Evolutionary conservation across 2,329 filamentous ascomycete species (phyloP).

Genomic region (Penicillium psychrosexuale): DNA sequence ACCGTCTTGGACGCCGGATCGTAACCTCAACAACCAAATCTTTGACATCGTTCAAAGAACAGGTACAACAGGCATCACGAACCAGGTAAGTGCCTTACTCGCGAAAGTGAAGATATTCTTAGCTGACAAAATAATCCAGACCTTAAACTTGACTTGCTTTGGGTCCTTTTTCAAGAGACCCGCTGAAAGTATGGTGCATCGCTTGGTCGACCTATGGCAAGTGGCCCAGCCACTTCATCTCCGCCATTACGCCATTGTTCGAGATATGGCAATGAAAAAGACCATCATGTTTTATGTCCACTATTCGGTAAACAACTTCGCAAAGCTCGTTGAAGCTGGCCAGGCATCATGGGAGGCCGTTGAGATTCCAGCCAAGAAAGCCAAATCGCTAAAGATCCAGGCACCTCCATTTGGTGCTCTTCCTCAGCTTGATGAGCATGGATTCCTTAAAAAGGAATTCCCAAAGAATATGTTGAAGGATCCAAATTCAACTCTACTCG

Average conservation of each 20-base stretch:
- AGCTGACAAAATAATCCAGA: constrained; percentile 19
- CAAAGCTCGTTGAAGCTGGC: constrained; percentile 51
- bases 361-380: constrained; percentile 32
- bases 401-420: constrained; percentile 32
- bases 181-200: constrained; percentile 51
- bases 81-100: constrained; percentile 34
- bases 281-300: constrained; percentile 54
- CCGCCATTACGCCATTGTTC: constrained; percentile 55
- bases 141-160: constrained; percentile 43
- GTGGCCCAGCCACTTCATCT: constrained; percentile 58
- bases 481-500: constrained; percentile 45
- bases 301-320: constrained; percentile 53
- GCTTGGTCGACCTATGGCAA: constrained; percentile 56
- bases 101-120: neutral
- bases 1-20: constrained; percentile 56
- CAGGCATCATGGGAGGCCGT: constrained; percentile 55
- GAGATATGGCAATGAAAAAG: constrained; percentile 50
- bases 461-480: constrained; percentile 39
- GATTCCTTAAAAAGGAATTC: constrained; percentile 41
- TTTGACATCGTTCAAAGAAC: constrained; percentile 48
- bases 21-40: constrained; percentile 51
- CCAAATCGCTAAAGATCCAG: constrained; percentile 28
- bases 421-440: constrained; percentile 46
- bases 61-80: constrained; percentile 51
- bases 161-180: constrained; percentile 55